Percentiles rank a stretch among this genome's conserved stretches.
These are phyloP conservation scores for Phlyctochytrium planicorne DNA, from an alignment of 192 early-diverging fungal species.

Conservation along the genomic window DNA sequence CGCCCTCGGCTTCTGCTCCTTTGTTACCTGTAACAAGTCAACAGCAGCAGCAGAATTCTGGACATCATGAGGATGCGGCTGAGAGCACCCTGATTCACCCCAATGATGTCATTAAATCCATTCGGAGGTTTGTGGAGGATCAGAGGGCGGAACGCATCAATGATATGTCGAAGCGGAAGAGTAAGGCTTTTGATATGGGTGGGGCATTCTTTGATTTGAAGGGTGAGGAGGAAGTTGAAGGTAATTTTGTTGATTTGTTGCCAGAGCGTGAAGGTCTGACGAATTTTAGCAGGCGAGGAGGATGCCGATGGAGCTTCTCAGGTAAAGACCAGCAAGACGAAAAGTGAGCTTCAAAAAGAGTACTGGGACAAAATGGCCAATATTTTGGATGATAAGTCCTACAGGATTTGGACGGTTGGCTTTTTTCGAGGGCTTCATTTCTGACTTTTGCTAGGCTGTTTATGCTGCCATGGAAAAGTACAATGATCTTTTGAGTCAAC, in stretches of 20 bases:
- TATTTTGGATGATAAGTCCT: slow-evolving; percentile 49
- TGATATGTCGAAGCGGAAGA: slow-evolving; percentile 2
- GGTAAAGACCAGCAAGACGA: slow-evolving; percentile 31
- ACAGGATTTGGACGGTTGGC: slow-evolving; percentile 53
- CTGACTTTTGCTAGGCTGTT: slow-evolving; percentile 33
- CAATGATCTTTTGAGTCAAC: slow-evolving; percentile 42
- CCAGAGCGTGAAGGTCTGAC: no score
- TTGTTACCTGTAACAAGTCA: no score
- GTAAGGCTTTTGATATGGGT: neutral
- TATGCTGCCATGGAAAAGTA: slow-evolving; percentile 52
- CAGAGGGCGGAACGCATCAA: slow-evolving; percentile 20
- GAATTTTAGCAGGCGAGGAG: slow-evolving; percentile 9
- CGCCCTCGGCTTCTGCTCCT: neutral
- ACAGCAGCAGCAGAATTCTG: neutral
- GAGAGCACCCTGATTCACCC: slow-evolving; percentile 39
- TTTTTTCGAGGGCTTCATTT: slow-evolving; percentile 5
- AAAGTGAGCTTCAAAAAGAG: slow-evolving; percentile 35
- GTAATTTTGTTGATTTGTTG: no score
- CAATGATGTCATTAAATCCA: slow-evolving; percentile 45
- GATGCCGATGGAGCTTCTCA: slow-evolving; percentile 4
- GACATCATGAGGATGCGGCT: neutral
- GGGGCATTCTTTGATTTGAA: no score
- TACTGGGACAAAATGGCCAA: slow-evolving; percentile 54
- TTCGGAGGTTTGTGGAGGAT: slow-evolving; percentile 46
- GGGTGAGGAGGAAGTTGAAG: no score